Base-by-base conservation (phyloP, 805 yeast species). In the Tetrapisispora taiwanensis region DNA sequence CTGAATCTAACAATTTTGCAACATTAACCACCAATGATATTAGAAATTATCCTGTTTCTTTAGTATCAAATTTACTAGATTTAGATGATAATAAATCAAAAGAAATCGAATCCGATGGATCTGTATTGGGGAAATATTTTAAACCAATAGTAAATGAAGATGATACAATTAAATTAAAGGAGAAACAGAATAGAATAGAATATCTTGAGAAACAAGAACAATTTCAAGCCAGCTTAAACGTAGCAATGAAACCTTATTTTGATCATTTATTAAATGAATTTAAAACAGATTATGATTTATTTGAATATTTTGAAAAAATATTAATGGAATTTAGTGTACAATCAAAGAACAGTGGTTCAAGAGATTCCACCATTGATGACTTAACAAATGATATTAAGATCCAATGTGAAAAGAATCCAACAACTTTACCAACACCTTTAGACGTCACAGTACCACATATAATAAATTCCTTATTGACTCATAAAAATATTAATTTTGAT, bases 361-460 rank as follows among this genome's bases (percentile, higher is more conserved):
- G 4, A 14, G 7, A 28, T 12, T 18, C 9, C 20, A 28, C 15
- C 4, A 9, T 17, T 10, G 28, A 36, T 36, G 20, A 42, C 46
- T 7, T 45, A 50, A 3, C 42, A 44, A 20, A 52, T 51, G 20
- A 44, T 5, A 51, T 59, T n/a, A 45, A 47, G 17, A 31, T 38
- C 2, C 44, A 46, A 15, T 45, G 51, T 24, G 22, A 30, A 10
- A 22, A 19, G 2, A 32, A 47, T 30, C 48, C 49, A 1, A 31
- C 32, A 2, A 32, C 13, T 1, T 35, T 62, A n/a, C 65, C 65
- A 8, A 50, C 51, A 28, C 67, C 67, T 12, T 53, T 52, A 30
- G 39, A 50, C 3, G 43, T 54, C 1, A 59, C 63, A 4, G 34
- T 59, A 19, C 65, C 66, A 4, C 54, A 50, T 34, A 45, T 51